Evolutionary conservation across 1,284 basidiomycete species (phyloP).

Genomic region (Volvariella volvacea): DNA sequence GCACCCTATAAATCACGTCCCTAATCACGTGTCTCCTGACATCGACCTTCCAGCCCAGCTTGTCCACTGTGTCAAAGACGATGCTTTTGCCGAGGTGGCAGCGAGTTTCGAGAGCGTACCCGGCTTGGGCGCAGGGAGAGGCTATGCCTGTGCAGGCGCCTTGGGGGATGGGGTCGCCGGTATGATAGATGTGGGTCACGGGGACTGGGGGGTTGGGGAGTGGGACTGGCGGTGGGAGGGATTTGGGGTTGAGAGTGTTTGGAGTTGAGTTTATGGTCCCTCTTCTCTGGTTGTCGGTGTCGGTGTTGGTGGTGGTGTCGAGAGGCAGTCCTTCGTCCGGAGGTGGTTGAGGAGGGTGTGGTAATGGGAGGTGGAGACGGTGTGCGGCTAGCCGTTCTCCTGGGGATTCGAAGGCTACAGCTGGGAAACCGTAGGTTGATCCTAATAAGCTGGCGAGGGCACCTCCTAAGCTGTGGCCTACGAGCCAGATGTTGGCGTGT

Average conservation of each 20-base stretch:
- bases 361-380: constrained; percentile 81
- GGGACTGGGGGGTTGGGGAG: constrained; percentile 25
- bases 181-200: constrained; percentile 75
- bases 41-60: constrained; percentile 80
- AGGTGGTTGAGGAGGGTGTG: constrained; percentile 27
- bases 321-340: not conserved
- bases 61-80: constrained; percentile 81
- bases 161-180: constrained; percentile 76
- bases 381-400: constrained; percentile 85
- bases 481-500: constrained; percentile 84
- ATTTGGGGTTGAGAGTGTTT: constrained; percentile 8
- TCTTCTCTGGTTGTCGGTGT: constrained; percentile 1
- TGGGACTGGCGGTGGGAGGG: too few relatives aligned
- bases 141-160: constrained; percentile 66
- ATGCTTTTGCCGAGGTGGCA: constrained; percentile 69
- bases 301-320: too few relatives aligned
- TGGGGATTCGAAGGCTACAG: constrained; percentile 89
- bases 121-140: constrained; percentile 59
- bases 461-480: constrained; percentile 87
- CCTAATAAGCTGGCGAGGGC: constrained; percentile 84
- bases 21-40: constrained; percentile 80
- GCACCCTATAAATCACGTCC: constrained; percentile 68
- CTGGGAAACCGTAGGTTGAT: constrained; percentile 90
- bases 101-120: constrained; percentile 67
- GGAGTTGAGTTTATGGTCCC: constrained; percentile 7